Base-by-base conservation (phyloP, 139 green algal genomes). In the Diplosphaera chodatii region DNA sequence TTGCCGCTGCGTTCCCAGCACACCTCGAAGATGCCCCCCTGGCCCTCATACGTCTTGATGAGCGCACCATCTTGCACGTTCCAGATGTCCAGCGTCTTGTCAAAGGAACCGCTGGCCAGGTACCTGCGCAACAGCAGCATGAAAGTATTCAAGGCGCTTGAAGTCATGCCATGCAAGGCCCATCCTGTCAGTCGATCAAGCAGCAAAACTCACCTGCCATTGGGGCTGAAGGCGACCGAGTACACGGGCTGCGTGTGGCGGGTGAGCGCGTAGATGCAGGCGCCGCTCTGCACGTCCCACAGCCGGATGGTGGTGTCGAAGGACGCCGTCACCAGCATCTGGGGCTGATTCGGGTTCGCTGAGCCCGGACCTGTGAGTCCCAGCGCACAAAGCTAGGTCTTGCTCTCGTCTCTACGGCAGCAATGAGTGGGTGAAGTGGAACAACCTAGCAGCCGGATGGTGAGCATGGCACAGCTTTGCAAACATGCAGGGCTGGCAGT, bases 11-110 rank as follows among this genome's bases (percentile, higher is more conserved):
- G 73, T 69, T 90, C 92, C 91, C 91, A 96, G 70, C 83, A 91
- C 32, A 96, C 70, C 74, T 95, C 91, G 67, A 94, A 96, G 40
- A 96, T 90, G 55, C 88, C 88, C 4, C 89, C 88, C 15, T 85
- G 82, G 0, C 83, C 90, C 37, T 79, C 69, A 79, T 85, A 91
- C 6, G 75, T 91, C 4, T 66, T 67, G 16, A 97, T 64, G 32
- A 94, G 80, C 25, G 25, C 55, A 5, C 92, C 91, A 33, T 90
- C 84, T 21, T 80, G 79, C 29, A 93, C 84, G 37, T 55, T 77
- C 91, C 89, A 97, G 10, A 97, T 85, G 63, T 89, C 76, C 68
- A 97, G 40, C 40, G 76, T 74, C 34, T 82, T 78, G 75, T 97
- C 92, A 66, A 94, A 91, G 2, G 81, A 89, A 8, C 91, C 92